Evolutionary conservation across 2,329 filamentous ascomycete species (phyloP).

Genomic region (Microsporum audouinii): DNA sequence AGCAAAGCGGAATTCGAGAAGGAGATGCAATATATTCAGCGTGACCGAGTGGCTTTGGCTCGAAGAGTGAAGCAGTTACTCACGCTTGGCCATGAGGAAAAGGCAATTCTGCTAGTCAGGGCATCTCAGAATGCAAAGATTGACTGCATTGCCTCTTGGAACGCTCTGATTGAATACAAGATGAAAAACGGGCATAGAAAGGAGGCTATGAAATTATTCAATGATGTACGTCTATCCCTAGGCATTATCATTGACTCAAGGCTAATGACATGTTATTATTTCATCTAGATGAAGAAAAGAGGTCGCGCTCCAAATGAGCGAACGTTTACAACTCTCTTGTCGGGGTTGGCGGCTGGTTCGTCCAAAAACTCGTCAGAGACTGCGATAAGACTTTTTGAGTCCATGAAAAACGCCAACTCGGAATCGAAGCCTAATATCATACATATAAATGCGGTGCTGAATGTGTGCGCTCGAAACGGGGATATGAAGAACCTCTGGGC

Average conservation of each 20-base stretch:
- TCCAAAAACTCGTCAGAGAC: slow-evolving; percentile 51
- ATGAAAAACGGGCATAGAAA: slow-evolving; percentile 50
- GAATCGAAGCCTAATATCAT: slow-evolving; percentile 61
- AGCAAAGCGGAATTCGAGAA: slow-evolving; percentile 32
- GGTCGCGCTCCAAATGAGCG: slow-evolving; percentile 65
- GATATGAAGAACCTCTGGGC: slow-evolving; percentile 74
- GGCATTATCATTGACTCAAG: not conserved
- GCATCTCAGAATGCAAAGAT: slow-evolving; percentile 52
- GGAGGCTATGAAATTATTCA: slow-evolving; percentile 68
- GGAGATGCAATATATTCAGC: slow-evolving; percentile 49
- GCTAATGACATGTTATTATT: slow-evolving; percentile 7
- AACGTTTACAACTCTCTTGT: slow-evolving; percentile 75
- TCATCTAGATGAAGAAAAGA: slow-evolving; percentile 79
- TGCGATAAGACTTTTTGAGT: slow-evolving; percentile 65
- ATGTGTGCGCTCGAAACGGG: slow-evolving; percentile 60
- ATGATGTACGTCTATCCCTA: slow-evolving; percentile 53
- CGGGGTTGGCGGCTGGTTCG: slow-evolving; percentile 50
- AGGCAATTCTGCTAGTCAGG: slow-evolving; percentile 58
- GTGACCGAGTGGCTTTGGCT: slow-evolving; percentile 62
- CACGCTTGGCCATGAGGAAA: slow-evolving; percentile 46
- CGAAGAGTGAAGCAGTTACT: slow-evolving; percentile 55
- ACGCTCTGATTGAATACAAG: slow-evolving; percentile 64
- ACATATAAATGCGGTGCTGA: slow-evolving; percentile 80
- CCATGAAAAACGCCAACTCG: slow-evolving; percentile 53
- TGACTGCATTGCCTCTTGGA: slow-evolving; percentile 70